phyloP scores from a whole-genome alignment of 148 eudicot genomes.

The Amaranthus hypochondriacus region DNA sequence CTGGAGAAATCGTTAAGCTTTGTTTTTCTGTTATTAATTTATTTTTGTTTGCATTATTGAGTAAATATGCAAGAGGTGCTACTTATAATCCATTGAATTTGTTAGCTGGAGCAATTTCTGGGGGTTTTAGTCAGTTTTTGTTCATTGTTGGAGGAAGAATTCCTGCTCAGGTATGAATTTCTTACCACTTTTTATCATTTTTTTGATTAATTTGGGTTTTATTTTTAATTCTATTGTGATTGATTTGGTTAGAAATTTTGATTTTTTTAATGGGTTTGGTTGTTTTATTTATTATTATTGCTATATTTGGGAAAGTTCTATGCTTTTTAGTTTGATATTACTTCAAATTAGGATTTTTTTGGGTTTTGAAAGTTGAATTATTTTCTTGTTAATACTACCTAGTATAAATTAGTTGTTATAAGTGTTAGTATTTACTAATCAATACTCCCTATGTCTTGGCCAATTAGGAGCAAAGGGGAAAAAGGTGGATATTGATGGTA shows the following conservation, averaged over 20 bases:
- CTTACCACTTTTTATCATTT: background rate
- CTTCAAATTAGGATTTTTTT: background rate
- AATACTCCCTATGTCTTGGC: no score
- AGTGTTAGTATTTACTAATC: no score
- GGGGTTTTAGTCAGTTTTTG: constrained; percentile 48
- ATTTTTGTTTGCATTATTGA: constrained; percentile 58
- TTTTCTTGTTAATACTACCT: background rate
- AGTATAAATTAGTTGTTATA: background rate
- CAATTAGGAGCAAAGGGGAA: no score
- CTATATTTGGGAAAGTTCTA: constrained; percentile 3
- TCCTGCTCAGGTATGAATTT: constrained; percentile 71
- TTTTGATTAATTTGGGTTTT: background rate
- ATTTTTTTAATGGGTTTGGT: background rate
- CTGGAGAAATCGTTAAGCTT: constrained; percentile 38
- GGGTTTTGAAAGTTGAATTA: background rate
- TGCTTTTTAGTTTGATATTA: constrained; percentile 10
- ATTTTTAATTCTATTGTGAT: background rate
- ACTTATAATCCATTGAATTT: constrained; percentile 67
- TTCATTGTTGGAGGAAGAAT: constrained; percentile 70
- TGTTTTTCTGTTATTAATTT: constrained; percentile 42
- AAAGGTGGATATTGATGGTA: no score
- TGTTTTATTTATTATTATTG: background rate
- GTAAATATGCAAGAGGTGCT: constrained; percentile 49
- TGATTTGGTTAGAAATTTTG: background rate
- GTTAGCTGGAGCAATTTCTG: constrained; percentile 57